Conservation (phyloP, 1,139 yeast species). For the Yamadazyma friedrichii region DNA sequence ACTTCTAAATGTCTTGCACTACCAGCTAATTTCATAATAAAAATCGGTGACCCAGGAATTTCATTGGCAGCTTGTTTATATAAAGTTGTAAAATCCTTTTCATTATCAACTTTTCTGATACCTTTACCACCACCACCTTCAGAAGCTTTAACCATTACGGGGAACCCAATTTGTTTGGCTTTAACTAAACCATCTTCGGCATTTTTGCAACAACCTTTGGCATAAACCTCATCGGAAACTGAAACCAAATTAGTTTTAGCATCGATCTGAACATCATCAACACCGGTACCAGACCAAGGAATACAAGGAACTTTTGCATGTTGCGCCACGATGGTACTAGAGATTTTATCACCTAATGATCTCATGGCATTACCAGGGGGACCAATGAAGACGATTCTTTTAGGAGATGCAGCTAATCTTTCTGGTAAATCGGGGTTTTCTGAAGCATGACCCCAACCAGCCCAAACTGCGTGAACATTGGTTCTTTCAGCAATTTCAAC, state of each 20-base stretch:
- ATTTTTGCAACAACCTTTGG: slow-evolving; percentile 79
- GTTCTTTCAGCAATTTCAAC: slow-evolving; percentile 97
- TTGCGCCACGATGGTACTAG: slow-evolving; percentile 97
- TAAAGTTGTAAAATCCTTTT: slow-evolving; percentile 64
- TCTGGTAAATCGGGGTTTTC: slow-evolving; percentile 96
- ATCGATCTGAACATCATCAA: slow-evolving; percentile 75
- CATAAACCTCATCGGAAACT: slow-evolving; percentile 78
- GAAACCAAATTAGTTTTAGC: slow-evolving; percentile 73
- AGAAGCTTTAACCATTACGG: slow-evolving; percentile 94
- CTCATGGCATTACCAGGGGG: slow-evolving; percentile 98
- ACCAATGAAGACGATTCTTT: slow-evolving; percentile 88
- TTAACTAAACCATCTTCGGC: slow-evolving; percentile 87
- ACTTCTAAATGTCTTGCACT: slow-evolving; percentile 95
- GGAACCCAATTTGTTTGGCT: slow-evolving; percentile 88
- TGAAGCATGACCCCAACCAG: slow-evolving; percentile 99
- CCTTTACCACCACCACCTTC: slow-evolving; percentile 99
- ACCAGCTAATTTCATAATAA: slow-evolving; percentile 93
- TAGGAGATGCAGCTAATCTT: slow-evolving; percentile 84
- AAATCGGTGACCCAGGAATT: slow-evolving; percentile 94
- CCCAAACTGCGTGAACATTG: slow-evolving; percentile 98
- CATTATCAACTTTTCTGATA: slow-evolving; percentile 86
- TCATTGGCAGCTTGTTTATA: slow-evolving; percentile 91
- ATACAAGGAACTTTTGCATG: slow-evolving; percentile 97
- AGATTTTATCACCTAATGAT: slow-evolving; percentile 96
- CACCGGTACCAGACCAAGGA: slow-evolving; percentile 99